A percentile compares a stretch with the other conserved stretches of the same genome.
Evolutionary conservation across 2,329 filamentous ascomycete genomes (phyloP).

Genomic region (Aureobasidium leucospermi): DNA sequence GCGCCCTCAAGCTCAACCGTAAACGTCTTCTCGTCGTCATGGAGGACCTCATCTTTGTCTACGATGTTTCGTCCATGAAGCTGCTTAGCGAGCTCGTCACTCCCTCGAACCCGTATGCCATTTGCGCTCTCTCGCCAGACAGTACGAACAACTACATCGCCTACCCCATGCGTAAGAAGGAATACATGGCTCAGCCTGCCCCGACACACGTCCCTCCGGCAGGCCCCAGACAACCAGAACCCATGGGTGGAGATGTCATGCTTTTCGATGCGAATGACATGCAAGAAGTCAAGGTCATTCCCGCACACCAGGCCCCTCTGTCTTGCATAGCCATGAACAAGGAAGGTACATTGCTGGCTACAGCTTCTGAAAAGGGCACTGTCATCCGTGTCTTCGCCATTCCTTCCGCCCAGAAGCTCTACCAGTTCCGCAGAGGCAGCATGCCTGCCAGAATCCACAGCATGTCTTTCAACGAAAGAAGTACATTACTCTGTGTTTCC

Average conservation of each 20-base stretch:
- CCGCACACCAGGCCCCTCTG: slow-evolving; percentile 86
- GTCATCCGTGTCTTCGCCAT: slow-evolving; percentile 95
- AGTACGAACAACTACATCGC: slow-evolving; percentile 95
- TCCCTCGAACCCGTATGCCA: slow-evolving; percentile 79
- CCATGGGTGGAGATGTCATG: slow-evolving; percentile 84
- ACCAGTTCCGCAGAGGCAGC: slow-evolving; percentile 90
- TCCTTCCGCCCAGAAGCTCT: slow-evolving; percentile 84
- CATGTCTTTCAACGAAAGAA: slow-evolving; percentile 97
- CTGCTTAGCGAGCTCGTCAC: slow-evolving; percentile 87
- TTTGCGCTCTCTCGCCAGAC: slow-evolving; percentile 80
- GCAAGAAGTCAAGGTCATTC: slow-evolving; percentile 90
- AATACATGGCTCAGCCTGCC: slow-evolving; percentile 31
- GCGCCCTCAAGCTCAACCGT: slow-evolving; percentile 87
- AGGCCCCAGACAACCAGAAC: slow-evolving; percentile 64
- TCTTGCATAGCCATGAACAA: slow-evolving; percentile 88
- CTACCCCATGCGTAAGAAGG: slow-evolving; percentile 73
- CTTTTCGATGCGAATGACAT: slow-evolving; percentile 85
- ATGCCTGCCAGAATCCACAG: slow-evolving; percentile 95
- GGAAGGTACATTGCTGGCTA: slow-evolving; percentile 85
- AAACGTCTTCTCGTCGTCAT: slow-evolving; percentile 89
- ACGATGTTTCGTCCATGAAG: slow-evolving; percentile 98
- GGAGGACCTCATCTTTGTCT: slow-evolving; percentile 94
- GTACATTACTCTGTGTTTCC: slow-evolving; percentile 87
- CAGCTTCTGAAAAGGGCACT: slow-evolving; percentile 93
- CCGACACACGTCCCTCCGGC: slow-evolving; percentile 72